Percentiles rank a stretch among this genome's conserved stretches.
Conservation (phyloP, 176 grass and related monocot genomes). For the Panicum miliaceum region DNA sequence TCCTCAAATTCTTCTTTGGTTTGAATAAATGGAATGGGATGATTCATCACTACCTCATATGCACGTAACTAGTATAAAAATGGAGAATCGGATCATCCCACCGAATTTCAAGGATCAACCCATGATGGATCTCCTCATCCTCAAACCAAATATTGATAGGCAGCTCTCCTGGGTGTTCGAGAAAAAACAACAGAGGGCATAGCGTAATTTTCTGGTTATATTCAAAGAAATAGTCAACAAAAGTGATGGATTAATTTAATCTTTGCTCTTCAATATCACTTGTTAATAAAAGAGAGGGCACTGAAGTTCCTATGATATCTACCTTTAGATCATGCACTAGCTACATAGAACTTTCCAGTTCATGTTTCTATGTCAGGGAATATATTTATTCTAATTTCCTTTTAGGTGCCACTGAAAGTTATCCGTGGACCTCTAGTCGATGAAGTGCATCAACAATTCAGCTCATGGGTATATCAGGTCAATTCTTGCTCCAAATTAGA, state of each 20-base stretch:
- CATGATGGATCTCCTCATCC: too few species aligned
- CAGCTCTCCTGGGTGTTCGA: too few species aligned
- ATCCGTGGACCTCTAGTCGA: constrained; percentile 70
- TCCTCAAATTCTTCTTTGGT: too few species aligned
- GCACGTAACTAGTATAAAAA: too few species aligned
- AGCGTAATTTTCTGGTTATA: neutral
- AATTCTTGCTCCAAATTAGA: constrained; percentile 14
- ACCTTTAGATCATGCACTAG: neutral
- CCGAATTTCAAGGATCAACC: too few species aligned
- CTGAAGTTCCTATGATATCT: neutral
- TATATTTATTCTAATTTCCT: neutral
- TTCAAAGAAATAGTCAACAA: neutral
- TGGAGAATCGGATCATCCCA: too few species aligned
- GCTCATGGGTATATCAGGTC: constrained; percentile 93
- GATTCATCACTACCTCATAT: too few species aligned
- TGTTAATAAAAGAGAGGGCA: neutral
- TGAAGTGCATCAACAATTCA: constrained; percentile 92
- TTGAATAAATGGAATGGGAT: too few species aligned
- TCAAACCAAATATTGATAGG: too few species aligned
- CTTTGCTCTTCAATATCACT: neutral
- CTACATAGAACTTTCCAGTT: neutral
- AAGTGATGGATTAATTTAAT: neutral
- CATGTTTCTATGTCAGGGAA: neutral
- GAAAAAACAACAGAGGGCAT: neutral
- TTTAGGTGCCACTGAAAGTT: constrained; percentile 70